Evolutionary conservation across 805 yeast species (phyloP), one percentile per base, ranked within the genome.

Genomic region (Scheffersomyces coipomensis): DNA sequence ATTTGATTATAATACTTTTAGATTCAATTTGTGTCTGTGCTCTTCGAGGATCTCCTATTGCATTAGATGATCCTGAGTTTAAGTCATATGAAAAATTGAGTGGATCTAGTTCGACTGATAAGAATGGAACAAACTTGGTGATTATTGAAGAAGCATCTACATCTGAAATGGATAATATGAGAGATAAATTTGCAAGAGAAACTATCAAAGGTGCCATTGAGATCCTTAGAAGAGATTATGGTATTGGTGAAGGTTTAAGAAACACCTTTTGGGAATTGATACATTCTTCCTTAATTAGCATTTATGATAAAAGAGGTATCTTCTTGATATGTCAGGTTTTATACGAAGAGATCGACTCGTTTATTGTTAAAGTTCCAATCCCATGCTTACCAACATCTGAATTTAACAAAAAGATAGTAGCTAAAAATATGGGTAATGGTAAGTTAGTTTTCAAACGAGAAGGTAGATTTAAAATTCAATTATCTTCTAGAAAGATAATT

Each of bases 291-390:
- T 57, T 82, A 19, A 44, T 83, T 15, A 74, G 85, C 10, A 61
- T 87, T 2, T 63, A 75, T 30, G 81, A 81, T 24, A 78, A 81
- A 47, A 71, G 90, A 41, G 59, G 73, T 25, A 52, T 91, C 7
- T 81, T 85, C 47, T 85, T 80, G 42, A 52, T 87, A 3, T 69
- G 86, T 37, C 78, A 79, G 30, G 74, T 91, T 7, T 60, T 91
- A 19, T 86, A 79, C 50, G 75, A 75, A 29, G 77, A 89, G 5
- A 61, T 66, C 22, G 82, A 85, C 45, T 69, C 78, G 2, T 73
- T 82, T 33, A 53, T 75, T n/a, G 88, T 88, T 2, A 73, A 65
- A 3, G 62, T 89, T 17, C 75, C 79, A 5, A 62, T 81, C 11
- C 97, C 97, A 2, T 73, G 81, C 47, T 80, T 79, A 37, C 64